These are phyloP conservation scores for Aspergillus sp. DNA, from an alignment of 2,329 filamentous ascomycete genomes.

Conservation along the genomic window DNA sequence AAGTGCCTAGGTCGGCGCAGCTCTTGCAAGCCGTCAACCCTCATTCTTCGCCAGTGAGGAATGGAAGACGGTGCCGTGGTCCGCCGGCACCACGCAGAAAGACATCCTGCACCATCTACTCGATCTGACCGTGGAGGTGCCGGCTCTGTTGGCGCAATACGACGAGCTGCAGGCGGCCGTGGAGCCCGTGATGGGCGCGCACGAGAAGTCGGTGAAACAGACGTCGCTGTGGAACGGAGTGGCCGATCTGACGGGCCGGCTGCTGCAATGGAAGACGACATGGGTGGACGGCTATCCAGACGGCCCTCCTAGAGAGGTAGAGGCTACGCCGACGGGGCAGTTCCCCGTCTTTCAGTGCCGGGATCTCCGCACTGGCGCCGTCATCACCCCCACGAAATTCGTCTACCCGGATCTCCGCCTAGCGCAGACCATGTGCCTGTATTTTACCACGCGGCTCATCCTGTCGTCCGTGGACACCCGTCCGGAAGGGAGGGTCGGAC, in stretches of 20 bases:
- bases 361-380: conserved; percentile 31
- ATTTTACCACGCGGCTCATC: conserved; percentile 31
- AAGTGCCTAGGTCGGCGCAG: conserved; percentile 26
- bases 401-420: conserved; percentile 35
- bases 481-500: conserved; percentile 26
- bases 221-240: conserved; percentile 34
- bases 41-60: conserved; percentile 36
- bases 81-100: conserved; percentile 33
- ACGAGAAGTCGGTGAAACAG: conserved; percentile 33
- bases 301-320: conserved; percentile 26
- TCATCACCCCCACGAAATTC: conserved; percentile 27
- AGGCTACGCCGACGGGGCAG: conserved; percentile 19
- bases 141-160: conserved; percentile 28
- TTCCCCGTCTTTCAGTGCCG: conserved; percentile 35
- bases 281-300: conserved; percentile 31
- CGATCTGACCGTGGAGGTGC: conserved; percentile 35
- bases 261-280: conserved; percentile 30
- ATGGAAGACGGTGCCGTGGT: conserved; percentile 41
- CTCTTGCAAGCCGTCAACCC: conserved; percentile 28
- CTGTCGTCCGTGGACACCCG: conserved; percentile 33
- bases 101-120: conserved; percentile 37
- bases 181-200: conserved; percentile 19
- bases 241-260: conserved; percentile 27
- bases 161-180: conserved; percentile 28
- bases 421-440: conserved; percentile 37